Evolutionary conservation across 2,329 filamentous ascomycete genomes (phyloP).

Genomic region (Oidium heveae): DNA sequence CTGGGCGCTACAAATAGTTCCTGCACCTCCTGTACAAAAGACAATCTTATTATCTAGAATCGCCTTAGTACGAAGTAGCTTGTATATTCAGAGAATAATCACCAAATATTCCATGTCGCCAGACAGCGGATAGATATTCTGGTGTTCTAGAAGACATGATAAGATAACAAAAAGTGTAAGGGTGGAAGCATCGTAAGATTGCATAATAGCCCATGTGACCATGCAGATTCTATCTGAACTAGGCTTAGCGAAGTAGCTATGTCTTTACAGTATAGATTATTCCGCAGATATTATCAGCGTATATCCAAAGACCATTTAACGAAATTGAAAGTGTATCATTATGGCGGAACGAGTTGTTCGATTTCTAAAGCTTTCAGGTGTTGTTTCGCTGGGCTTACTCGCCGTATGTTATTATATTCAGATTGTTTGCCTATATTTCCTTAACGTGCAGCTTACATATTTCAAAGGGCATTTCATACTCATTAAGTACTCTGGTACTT

Average conservation of each 20-base stretch:
- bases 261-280: too few species aligned
- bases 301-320: too few species aligned
- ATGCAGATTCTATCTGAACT: too few species aligned
- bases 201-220: too few species aligned
- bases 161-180: too few species aligned
- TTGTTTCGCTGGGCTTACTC: conserved; percentile 63
- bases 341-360: too few species aligned
- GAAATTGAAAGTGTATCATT: too few species aligned
- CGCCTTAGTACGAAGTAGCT: not conserved
- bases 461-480: conserved; percentile 63
- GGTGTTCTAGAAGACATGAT: conserved; percentile 14
- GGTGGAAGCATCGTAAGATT: too few species aligned
- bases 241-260: too few species aligned
- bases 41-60: conserved; percentile 55
- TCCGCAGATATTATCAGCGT: too few species aligned
- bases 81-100: conserved; percentile 3
- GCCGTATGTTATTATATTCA: conserved; percentile 35
- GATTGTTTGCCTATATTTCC: not conserved
- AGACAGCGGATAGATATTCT: conserved; percentile 58
- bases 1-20: conserved; percentile 83
- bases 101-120: conserved; percentile 78
- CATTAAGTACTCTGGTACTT: conserved; percentile 50
- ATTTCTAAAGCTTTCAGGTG: conserved; percentile 63
- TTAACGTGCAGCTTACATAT: not conserved
- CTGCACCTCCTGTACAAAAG: conserved; percentile 86